Base-by-base conservation (phyloP, 2,329 filamentous ascomycete species). In the Fusarium begoniae region DNA sequence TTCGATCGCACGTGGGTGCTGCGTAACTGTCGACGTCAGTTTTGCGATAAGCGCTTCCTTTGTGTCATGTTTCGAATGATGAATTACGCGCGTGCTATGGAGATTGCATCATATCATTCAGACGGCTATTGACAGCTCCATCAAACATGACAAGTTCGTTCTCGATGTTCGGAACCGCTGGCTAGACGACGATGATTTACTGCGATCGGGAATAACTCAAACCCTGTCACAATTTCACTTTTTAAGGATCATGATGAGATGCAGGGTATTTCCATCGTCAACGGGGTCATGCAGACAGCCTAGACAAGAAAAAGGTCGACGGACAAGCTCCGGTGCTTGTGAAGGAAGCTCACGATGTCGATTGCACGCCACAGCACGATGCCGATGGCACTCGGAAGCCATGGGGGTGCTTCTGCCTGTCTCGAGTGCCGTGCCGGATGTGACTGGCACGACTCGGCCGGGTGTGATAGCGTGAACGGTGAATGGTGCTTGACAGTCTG, bases 1-100 rank as follows among this genome's bases (percentile, higher is more conserved):
- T 48, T 54, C 35, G 32, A 38, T 41, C 53, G 70, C 63, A 75
- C 75, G 75, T 74, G 75, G 59, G 60, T 48, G 24, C 40, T 66
- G 51, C 57, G 64, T 73, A 66, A 63, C 48, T 66, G 55, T 53
- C 67, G 74, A 77, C 71, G 73, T 75, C 76, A 76, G 63, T 43
- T 22, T 53, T 28, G 30, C 22, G 40, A 63, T 53, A 43, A 38
- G 40, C 59, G 38, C 48, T 56, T 11, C 38, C 26, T 57, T 41
- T 41, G 24, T 61, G 43, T 43, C 20, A 60, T 65, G 50, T 54
- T 35, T 44, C n/a, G 38, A 11, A 17, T 28, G 24, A n/a, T 62
- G 53, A 53, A n/a, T 59, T 41, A 58, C 54, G 53, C 40, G 30
- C 35, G 51, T 53, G 55, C 47, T 45, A 61, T 61, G 24, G 22